phyloP scores from a whole-genome alignment of 1,284 basidiomycete genomes.

The Pyrrhoderma lamaoense region DNA sequence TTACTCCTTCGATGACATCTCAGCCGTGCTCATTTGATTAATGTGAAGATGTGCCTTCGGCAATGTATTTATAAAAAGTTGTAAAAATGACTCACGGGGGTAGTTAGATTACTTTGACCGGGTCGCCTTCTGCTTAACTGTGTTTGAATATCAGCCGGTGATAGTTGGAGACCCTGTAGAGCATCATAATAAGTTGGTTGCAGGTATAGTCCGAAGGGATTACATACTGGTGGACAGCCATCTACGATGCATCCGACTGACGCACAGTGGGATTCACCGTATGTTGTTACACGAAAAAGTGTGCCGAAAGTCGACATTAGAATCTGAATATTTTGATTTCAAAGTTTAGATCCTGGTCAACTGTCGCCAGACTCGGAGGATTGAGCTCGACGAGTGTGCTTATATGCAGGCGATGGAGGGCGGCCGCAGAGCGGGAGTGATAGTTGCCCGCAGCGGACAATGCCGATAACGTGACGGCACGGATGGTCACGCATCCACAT shows the following conservation, averaged over 20 bases:
- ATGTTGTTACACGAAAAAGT: conserved; percentile 92
- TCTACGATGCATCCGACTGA: conserved; percentile 98
- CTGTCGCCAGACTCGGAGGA: too few relatives aligned
- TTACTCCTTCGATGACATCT: too few relatives aligned
- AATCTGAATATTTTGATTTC: neutral
- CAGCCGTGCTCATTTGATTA: too few relatives aligned
- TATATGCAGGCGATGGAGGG: conserved; percentile 10
- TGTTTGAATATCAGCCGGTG: conserved; percentile 80
- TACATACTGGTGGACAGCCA: conserved; percentile 85
- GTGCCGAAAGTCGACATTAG: conserved; percentile 90
- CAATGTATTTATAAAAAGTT: too few relatives aligned
- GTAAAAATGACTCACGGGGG: conserved; percentile 58
- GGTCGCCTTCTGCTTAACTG: conserved; percentile 91
- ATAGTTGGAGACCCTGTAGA: conserved; percentile 75
- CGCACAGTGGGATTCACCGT: conserved; percentile 95
- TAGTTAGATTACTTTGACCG: conserved; percentile 95
- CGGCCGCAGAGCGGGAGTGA: conserved; percentile 13
- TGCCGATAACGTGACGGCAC: too few relatives aligned
- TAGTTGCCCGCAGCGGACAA: too few relatives aligned
- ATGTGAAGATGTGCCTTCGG: too few relatives aligned
- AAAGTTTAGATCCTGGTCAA: too few relatives aligned
- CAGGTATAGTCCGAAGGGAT: neutral
- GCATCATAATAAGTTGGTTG: neutral
- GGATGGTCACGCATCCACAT: neutral
- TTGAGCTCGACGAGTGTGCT: neutral